Evolutionary conservation across 1,139 yeast species (phyloP).

Genomic region (Blastobotrys apis): DNA sequence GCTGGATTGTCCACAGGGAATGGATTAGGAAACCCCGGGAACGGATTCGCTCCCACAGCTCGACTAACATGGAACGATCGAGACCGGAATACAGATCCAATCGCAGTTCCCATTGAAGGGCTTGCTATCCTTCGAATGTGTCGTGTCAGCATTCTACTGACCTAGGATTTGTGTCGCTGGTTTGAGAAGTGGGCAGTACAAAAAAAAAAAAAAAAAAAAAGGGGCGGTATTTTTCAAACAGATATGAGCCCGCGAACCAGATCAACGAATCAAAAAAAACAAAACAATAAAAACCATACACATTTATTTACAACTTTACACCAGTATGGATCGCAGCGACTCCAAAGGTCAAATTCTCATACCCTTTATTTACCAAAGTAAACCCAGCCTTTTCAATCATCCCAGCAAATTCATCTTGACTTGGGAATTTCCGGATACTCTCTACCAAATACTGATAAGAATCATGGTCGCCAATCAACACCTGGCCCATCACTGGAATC

Average conservation of each 20-base stretch:
- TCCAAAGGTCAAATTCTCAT: slow-evolving; percentile 94
- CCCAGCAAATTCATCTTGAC: slow-evolving; percentile 80
- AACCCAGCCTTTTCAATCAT: slow-evolving; percentile 97
- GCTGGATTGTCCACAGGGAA: slow-evolving; percentile 14
- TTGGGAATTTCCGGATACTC: slow-evolving; percentile 85
- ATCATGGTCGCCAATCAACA: slow-evolving; percentile 90
- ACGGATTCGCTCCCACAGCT: slow-evolving; percentile 3
- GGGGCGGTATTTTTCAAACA: too few species aligned
- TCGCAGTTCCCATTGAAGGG: neutral
- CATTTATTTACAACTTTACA: slow-evolving; percentile 69
- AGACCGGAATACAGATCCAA: too few species aligned
- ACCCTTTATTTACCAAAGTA: slow-evolving; percentile 76
- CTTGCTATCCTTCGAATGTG: too few species aligned
- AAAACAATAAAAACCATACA: too few species aligned
- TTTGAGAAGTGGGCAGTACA: neutral
- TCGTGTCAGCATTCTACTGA: neutral
- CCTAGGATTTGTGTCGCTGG: too few species aligned
- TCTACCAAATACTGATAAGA: slow-evolving; percentile 95
- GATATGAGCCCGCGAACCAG: too few species aligned
- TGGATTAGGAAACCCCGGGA: slow-evolving; percentile 12
- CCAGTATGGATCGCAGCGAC: slow-evolving; percentile 96
- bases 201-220: slow-evolving; percentile 1
- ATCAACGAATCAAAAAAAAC: too few species aligned
- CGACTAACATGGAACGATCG: slow-evolving; percentile 1
- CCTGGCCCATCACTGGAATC: slow-evolving; percentile 92